Conservation (phyloP, 1,139 yeast species). For the Lodderomyces jiufengensis region DNA sequence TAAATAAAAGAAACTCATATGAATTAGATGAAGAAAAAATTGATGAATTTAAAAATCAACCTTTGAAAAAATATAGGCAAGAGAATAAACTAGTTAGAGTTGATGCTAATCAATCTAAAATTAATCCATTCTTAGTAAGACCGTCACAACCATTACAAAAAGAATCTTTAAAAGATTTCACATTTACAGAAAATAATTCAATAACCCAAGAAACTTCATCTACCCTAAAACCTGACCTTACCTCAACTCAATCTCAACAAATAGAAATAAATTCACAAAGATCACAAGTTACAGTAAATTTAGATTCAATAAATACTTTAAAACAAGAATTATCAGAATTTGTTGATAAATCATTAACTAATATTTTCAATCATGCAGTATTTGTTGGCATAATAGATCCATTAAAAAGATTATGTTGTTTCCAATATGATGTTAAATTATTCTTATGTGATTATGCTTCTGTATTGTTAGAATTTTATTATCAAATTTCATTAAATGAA, state of each 20-base stretch:
- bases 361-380: slow-evolving; percentile 64
- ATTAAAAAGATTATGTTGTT: slow-evolving; percentile 63
- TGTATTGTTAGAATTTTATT: slow-evolving; percentile 64
- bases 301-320: slow-evolving; percentile 59
- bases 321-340: slow-evolving; percentile 46
- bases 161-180: background rate
- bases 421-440: slow-evolving; percentile 78
- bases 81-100: slow-evolving; percentile 73
- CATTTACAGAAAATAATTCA: too few species aligned
- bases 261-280: slow-evolving; percentile 4
- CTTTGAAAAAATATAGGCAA: slow-evolving; percentile 36
- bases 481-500: slow-evolving; percentile 73
- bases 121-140: slow-evolving; percentile 14
- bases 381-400: slow-evolving; percentile 84
- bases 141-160: too few species aligned
- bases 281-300: slow-evolving; percentile 33
- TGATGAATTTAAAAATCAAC: slow-evolving; percentile 1
- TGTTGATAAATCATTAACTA: slow-evolving; percentile 56
- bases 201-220: slow-evolving; percentile 6
- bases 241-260: background rate
- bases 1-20: slow-evolving; percentile 21
- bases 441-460: slow-evolving; percentile 80
- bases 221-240: too few species aligned
- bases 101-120: slow-evolving; percentile 45
- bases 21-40: slow-evolving; percentile 9